Base-by-base conservation (phyloP, 139 green algal genomes). In the Haematococcus sp. region DNA sequence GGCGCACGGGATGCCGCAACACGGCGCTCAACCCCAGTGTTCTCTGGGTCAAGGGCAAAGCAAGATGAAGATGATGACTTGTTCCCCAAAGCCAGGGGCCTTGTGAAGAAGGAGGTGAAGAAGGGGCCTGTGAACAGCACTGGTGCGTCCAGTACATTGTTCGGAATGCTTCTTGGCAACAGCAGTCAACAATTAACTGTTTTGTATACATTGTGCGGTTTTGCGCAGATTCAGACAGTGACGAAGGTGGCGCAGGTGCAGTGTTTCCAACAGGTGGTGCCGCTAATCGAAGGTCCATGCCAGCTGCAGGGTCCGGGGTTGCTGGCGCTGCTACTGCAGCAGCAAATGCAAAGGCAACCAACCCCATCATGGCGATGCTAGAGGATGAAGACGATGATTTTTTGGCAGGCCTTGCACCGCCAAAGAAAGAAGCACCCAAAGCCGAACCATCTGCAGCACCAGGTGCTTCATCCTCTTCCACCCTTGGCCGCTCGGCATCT, bases 341-440 rank as follows among this genome's bases (percentile, higher is more conserved):
- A 40, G 58, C 11, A 3, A 11, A 22, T 11, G 28, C 58, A 22
- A 65, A 65, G 58, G n/a, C 58, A 3, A 22, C 23, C n/a, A 65
- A 68, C 61, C 61, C 61, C 17, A 72, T 58, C 51, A 31, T 52
- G 28, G 51, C 46, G 7, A 23, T 74, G 25, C 20, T 64, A 3
- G 68, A 65, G 7, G 68, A 74, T 74, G 68, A 74, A 33, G 68
- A 73, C n/a, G 66, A 74, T 46, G 68, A 74, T 7, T 64, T 65
- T 2, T 49, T 74, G 17, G 28, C 49, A 20, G 68, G 68, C 19
- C 51, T 74, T 3, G 68, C 46, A 3, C 68, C 68, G 16, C 68
- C 68, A 25, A 65, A 46, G 30, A 35, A 31, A 4, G 60, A 35
- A 19, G 60, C 23, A 44, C n/a, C n/a, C n/a, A 68, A 68, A 19